Evolutionary conservation across 1,284 basidiomycete species (phyloP).

Genomic region (Heimioporus retisporus): DNA sequence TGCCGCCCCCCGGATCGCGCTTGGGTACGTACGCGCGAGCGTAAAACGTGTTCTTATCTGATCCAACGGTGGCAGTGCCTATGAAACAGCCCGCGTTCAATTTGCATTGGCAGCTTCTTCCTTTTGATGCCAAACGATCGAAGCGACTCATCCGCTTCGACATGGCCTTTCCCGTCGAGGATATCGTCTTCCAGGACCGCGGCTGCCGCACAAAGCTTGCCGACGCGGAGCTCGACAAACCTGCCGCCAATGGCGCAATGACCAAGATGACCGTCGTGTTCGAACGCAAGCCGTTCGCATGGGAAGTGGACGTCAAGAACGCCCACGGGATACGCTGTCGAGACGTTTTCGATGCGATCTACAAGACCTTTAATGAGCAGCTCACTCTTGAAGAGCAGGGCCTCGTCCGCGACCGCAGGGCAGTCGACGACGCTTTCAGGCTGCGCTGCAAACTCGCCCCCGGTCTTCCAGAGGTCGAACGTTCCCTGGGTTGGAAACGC

Average conservation of each 20-base stretch:
- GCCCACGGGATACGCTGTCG: constrained; percentile 55
- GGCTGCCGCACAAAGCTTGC: constrained; percentile 29
- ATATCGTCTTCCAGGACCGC: constrained; percentile 31
- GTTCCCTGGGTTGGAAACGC: constrained; percentile 55
- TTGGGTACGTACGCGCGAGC: constrained; percentile 31
- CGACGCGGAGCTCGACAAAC: constrained; percentile 45
- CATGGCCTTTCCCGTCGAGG: constrained; percentile 36
- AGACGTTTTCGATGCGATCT: constrained; percentile 66
- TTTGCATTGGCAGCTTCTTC: constrained; percentile 55
- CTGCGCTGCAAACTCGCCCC: constrained; percentile 57
- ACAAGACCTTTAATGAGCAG: constrained; percentile 54
- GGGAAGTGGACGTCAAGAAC: constrained; percentile 56
- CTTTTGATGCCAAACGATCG: constrained; percentile 40
- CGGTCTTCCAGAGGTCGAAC: constrained; percentile 47
- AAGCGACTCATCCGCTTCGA: constrained; percentile 41
- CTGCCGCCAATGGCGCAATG: constrained; percentile 43
- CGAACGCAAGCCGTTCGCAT: constrained; percentile 44
- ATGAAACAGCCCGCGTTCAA: constrained; percentile 39
- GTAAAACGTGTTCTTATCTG: constrained; percentile 34
- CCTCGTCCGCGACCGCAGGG: constrained; percentile 43
- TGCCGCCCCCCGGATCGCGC: constrained; percentile 33
- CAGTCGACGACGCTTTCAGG: constrained; percentile 52
- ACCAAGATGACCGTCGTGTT: constrained; percentile 50
- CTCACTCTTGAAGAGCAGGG: constrained; percentile 55
- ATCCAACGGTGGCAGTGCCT: constrained; percentile 27